Percentiles rank a stretch among this genome's conserved stretches.
Conservation (phyloP, 305 asterid genomes). For the Fraxinus velutina region DNA sequence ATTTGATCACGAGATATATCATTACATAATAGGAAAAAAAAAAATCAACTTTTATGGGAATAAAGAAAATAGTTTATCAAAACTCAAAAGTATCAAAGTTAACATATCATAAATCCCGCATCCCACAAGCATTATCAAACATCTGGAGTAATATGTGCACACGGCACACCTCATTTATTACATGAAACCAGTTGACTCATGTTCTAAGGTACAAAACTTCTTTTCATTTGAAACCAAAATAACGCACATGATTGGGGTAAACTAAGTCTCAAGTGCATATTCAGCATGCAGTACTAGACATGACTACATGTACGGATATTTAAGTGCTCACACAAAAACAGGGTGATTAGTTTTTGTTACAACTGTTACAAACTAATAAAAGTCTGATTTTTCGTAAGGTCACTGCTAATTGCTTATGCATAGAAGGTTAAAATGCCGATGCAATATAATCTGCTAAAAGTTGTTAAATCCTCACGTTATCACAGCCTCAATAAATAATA, state of each 20-base stretch:
- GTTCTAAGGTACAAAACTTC: background rate
- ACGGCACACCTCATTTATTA: background rate
- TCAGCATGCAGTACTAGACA: background rate
- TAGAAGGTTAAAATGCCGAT: conserved; percentile 25
- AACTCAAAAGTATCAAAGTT: background rate
- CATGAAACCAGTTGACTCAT: background rate
- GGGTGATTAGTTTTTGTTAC: conserved; percentile 4
- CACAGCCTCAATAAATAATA: conserved; percentile 15
- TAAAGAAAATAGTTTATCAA: background rate
- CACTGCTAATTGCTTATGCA: conserved; percentile 21
- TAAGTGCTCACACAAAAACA: conserved; percentile 4
- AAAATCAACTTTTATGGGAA: background rate
- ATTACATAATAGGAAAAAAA: background rate
- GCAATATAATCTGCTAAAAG: conserved; percentile 14
- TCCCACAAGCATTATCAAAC: background rate
- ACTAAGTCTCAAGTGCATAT: background rate
- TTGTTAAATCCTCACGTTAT: conserved; percentile 14
- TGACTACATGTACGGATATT: background rate
- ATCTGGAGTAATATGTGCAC: background rate
- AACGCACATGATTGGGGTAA: background rate
- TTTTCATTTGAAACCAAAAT: conserved; percentile 25
- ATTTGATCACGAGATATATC: background rate
- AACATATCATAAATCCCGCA: background rate
- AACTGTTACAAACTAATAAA: conserved; percentile 6
- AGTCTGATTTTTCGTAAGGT: conserved; percentile 28